Percentiles rank a stretch among this genome's conserved stretches.
phyloP scores from a whole-genome alignment of 495 filamentous ascomycete genomes.

The Glonium stellatum region DNA sequence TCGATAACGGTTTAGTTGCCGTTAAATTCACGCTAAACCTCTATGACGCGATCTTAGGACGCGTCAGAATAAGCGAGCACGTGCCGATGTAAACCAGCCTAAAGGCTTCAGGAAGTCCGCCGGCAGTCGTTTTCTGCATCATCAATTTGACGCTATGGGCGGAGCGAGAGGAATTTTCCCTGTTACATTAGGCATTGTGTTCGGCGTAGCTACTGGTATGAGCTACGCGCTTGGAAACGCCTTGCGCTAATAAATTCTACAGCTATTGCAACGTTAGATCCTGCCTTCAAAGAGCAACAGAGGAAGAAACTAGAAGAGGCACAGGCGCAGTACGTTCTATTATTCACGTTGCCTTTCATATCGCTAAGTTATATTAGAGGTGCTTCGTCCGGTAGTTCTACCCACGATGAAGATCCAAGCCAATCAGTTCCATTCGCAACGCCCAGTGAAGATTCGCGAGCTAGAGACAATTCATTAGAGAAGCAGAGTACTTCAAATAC shows the following conservation, averaged over 20 bases:
- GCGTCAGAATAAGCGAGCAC: background rate
- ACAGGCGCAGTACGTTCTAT: background rate
- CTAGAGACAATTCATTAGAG: background rate
- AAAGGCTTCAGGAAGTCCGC: background rate
- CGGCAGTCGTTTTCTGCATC: background rate
- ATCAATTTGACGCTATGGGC: background rate
- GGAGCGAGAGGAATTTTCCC: slow-evolving; percentile 3
- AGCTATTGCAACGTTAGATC: slow-evolving; percentile 15
- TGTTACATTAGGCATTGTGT: slow-evolving; percentile 12
- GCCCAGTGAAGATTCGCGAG: background rate
- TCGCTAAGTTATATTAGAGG: background rate
- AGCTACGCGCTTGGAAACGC: background rate
- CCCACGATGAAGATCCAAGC: background rate
- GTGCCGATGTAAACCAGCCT: background rate
- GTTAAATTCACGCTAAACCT: background rate
- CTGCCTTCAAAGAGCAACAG: slow-evolving; percentile 16
- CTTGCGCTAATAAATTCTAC: background rate
- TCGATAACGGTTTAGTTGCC: background rate
- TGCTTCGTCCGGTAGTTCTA: background rate
- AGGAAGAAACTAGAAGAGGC: slow-evolving; percentile 15
- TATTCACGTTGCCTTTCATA: background rate
- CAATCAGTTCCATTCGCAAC: background rate
- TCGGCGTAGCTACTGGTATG: slow-evolving; percentile 20
- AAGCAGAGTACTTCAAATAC: background rate
- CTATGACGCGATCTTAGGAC: background rate